A percentile compares a stretch with the other conserved stretches of the same genome.
Evolutionary conservation across 2,329 filamentous ascomycete genomes (phyloP).

Genomic region (Ramularia endophylla): DNA sequence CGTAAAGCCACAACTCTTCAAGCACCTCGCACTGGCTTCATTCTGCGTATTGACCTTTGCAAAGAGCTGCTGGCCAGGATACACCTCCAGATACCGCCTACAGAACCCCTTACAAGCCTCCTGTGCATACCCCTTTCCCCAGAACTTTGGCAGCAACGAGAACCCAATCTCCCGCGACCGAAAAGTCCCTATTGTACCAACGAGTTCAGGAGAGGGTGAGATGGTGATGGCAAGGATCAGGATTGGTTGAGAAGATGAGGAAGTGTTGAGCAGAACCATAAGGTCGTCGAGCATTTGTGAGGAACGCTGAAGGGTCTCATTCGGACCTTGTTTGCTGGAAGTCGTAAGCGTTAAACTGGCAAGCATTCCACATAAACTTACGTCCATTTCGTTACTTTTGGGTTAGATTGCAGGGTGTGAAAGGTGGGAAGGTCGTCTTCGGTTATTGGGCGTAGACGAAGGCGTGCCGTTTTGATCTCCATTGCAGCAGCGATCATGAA

Average conservation of each 20-base stretch:
- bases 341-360: neutral
- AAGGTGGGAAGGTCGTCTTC: conserved; percentile 13
- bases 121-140: conserved; percentile 14
- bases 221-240: conserved; percentile 14
- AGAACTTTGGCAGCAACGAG: conserved; percentile 15
- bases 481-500: no score
- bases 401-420: conserved; percentile 14
- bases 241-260: conserved; percentile 4
- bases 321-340: conserved; percentile 15
- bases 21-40: conserved; percentile 11
- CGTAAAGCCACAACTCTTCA: conserved; percentile 13
- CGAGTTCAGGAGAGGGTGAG: conserved; percentile 5
- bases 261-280: conserved; percentile 13
- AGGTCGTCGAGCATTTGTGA: conserved; percentile 18
- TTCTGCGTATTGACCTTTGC: conserved; percentile 17
- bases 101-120: conserved; percentile 15
- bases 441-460: conserved; percentile 11
- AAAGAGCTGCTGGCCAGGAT: conserved; percentile 10
- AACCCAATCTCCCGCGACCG: conserved; percentile 17
- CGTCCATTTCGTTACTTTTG: conserved; percentile 15
- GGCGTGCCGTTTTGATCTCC: conserved; percentile 9
- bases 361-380: conserved; percentile 1
- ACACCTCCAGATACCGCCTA: conserved; percentile 9
- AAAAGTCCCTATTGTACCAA: conserved; percentile 17
- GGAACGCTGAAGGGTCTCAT: conserved; percentile 7